Conservation (phyloP, 2,329 filamentous ascomycete genomes). For the Metarhizium sp. region DNA sequence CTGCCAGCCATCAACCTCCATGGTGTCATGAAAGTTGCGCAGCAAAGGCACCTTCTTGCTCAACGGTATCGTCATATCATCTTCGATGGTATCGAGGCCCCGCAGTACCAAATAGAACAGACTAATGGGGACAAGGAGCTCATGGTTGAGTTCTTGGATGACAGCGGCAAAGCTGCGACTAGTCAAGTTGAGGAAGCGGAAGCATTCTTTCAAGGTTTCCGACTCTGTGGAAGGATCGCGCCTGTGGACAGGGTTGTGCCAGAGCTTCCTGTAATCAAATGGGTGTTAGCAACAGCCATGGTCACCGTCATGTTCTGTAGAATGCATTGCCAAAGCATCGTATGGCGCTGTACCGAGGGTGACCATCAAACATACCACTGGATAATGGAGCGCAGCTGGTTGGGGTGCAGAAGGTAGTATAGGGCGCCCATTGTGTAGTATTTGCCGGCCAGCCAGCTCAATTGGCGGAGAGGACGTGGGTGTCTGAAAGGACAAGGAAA, state of each 20-base stretch:
- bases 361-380: conserved; percentile 59
- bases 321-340: no score
- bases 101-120: conserved; percentile 91
- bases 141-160: conserved; percentile 91
- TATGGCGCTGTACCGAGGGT: not conserved
- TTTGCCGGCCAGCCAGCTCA: conserved; percentile 6
- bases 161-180: conserved; percentile 90
- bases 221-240: conserved; percentile 71
- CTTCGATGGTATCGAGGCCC: conserved; percentile 94
- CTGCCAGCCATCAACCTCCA: conserved; percentile 83
- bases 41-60: conserved; percentile 78
- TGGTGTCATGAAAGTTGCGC: conserved; percentile 67
- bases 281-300: conserved; percentile 9
- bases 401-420: conserved; percentile 68
- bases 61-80: conserved; percentile 88
- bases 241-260: conserved; percentile 88
- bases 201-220: conserved; percentile 69
- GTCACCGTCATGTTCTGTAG: not conserved
- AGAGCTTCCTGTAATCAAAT: conserved; percentile 64
- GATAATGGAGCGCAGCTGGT: conserved; percentile 70
- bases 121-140: conserved; percentile 79
- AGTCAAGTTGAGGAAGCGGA: conserved; percentile 75
- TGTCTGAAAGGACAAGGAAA: not conserved
- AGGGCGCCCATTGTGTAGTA: conserved; percentile 46
- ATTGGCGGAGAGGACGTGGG: not conserved